These are phyloP conservation scores for Fusarium proliferatum DNA, from an alignment of 2,329 filamentous ascomycete genomes.

Conservation along the genomic window DNA sequence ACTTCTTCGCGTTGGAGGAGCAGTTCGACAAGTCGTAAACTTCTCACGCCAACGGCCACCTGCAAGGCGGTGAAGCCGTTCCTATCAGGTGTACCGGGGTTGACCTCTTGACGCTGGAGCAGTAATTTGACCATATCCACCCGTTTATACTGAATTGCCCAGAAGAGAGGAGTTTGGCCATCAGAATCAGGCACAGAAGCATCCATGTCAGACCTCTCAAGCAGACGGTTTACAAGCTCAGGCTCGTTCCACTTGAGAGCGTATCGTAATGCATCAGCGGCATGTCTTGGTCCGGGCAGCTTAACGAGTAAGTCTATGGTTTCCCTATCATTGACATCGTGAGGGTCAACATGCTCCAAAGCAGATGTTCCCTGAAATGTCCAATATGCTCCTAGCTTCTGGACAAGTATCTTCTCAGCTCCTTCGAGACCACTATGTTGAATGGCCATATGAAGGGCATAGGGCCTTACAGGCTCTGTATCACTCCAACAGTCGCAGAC, in stretches of 20 bases:
- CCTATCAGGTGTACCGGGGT: background rate
- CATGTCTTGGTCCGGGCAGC: background rate
- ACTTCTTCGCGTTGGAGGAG: conserved; percentile 11
- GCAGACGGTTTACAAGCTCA: conserved; percentile 1
- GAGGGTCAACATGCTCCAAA: conserved; percentile 1
- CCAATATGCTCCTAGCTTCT: conserved; percentile 19
- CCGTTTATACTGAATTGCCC: background rate
- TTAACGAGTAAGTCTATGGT: conserved; percentile 4
- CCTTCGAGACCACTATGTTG: conserved; percentile 1
- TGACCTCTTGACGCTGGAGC: background rate
- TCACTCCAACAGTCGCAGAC: background rate
- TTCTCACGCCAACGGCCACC: background rate
- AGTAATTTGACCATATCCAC: background rate
- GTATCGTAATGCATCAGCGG: background rate
- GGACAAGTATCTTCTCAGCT: conserved; percentile 5
- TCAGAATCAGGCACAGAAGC: background rate
- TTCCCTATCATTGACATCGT: background rate
- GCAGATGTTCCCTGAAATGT: background rate
- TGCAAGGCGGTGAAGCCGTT: background rate
- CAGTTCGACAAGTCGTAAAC: background rate
- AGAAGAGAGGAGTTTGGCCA: conserved; percentile 3
- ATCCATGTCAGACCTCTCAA: conserved; percentile 14
- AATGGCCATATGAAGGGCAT: conserved; percentile 18
- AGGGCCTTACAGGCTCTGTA: background rate
- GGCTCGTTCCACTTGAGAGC: background rate